phyloP scores from a whole-genome alignment of 306 rosid genomes.

The Oxytropis ochrocephala region DNA sequence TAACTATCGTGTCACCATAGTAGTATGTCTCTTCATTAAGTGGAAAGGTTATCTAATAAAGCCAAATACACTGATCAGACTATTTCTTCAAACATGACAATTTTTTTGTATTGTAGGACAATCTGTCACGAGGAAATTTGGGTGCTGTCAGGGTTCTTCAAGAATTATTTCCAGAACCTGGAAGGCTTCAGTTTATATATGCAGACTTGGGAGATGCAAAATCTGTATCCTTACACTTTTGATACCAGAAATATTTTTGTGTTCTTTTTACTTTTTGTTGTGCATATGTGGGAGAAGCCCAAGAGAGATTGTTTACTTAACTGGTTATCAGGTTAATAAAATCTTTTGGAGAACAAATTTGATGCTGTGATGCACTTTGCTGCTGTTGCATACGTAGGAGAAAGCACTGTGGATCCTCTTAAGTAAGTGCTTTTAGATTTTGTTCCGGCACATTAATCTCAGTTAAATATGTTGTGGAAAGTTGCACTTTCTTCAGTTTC shows the following conservation, averaged over 20 bases:
- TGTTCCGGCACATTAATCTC: constrained; percentile 12
- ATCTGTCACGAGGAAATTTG: constrained; percentile 85
- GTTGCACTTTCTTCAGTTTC: constrained; percentile 2
- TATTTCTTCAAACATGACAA: constrained; percentile 9
- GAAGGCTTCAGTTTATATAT: constrained; percentile 89
- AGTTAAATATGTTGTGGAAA: constrained; percentile 3
- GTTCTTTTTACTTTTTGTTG: background rate
- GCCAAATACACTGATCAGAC: background rate
- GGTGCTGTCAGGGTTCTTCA: constrained; percentile 87
- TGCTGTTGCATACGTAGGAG: constrained; percentile 98
- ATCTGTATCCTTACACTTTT: constrained; percentile 51
- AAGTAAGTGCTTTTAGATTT: constrained; percentile 52
- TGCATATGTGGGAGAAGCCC: background rate
- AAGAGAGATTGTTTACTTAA: constrained; percentile 32
- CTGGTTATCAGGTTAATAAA: constrained; percentile 69
- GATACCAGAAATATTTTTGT: constrained; percentile 13
- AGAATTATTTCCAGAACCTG: constrained; percentile 69
- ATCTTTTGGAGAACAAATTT: constrained; percentile 77
- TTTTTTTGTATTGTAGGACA: constrained; percentile 53
- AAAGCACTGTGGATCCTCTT: constrained; percentile 87
- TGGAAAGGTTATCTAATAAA: background rate
- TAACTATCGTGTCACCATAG: constrained; percentile 79
- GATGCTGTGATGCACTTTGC: constrained; percentile 99
- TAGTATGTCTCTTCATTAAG: constrained; percentile 49
- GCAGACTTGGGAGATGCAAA: constrained; percentile 84